phyloP scores from a whole-genome alignment of 768 basidiomycete genomes.

The Hemileccinum impolitum region DNA sequence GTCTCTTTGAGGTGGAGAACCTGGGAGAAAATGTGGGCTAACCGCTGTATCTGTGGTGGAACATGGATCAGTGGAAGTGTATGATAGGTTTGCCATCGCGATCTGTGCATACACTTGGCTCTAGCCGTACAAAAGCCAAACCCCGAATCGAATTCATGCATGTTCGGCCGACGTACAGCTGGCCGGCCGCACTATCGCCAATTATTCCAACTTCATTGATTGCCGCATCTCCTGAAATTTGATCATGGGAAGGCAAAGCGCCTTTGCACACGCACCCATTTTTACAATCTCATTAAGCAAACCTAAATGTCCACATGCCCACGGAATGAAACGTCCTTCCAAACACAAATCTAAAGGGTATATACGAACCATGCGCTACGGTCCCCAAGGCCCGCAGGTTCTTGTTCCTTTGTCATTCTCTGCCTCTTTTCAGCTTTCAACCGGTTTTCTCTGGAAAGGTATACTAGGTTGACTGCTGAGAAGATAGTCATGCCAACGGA shows the following conservation, averaged over 20 bases:
- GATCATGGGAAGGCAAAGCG: neutral
- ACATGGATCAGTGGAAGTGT: conserved; percentile 41
- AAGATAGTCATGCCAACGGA: conserved; percentile 39
- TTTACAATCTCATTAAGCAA: neutral
- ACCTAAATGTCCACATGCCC: neutral
- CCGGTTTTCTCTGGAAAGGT: conserved; percentile 42
- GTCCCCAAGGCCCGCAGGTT: conserved; percentile 45
- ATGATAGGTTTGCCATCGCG: neutral
- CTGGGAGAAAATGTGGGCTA: conserved; percentile 64
- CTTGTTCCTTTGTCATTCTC: conserved; percentile 31
- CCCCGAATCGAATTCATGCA: too few species aligned
- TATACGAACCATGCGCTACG: conserved; percentile 56
- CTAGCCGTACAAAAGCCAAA: too few species aligned
- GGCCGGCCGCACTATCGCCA: too few species aligned
- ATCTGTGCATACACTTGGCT: too few species aligned
- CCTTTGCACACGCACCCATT: neutral
- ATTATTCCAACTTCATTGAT: too few species aligned
- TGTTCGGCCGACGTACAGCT: too few species aligned
- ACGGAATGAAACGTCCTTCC: too few species aligned
- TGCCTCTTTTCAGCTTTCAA: conserved; percentile 40
- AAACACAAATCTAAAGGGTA: conserved; percentile 31
- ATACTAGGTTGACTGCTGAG: conserved; percentile 36
- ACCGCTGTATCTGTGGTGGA: conserved; percentile 70
- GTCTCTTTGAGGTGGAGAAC: conserved; percentile 48
- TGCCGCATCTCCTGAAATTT: too few species aligned